Percentiles rank a stretch among this genome's conserved stretches.
Conservation (phyloP, 768 basidiomycete species). For the Suillus bovinus region DNA sequence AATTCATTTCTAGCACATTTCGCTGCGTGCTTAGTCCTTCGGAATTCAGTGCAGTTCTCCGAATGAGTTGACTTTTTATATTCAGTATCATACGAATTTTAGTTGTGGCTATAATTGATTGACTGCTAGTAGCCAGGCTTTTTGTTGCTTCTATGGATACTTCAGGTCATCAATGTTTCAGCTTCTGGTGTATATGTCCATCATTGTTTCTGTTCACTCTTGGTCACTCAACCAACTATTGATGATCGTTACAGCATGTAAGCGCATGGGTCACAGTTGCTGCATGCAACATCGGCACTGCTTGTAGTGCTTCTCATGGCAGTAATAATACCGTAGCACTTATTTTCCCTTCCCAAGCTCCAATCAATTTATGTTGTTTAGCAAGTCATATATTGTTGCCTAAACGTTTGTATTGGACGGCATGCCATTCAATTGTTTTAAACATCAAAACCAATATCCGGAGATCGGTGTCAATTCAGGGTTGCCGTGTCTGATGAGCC, state of each 20-base stretch:
- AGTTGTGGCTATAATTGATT: background rate
- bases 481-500: background rate
- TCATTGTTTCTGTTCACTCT: background rate
- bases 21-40: background rate
- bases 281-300: background rate
- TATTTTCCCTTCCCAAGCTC: background rate
- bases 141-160: slow-evolving; percentile 2
- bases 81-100: background rate
- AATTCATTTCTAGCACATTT: background rate
- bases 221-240: background rate
- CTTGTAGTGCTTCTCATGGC: background rate
- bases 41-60: background rate
- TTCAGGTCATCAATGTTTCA: background rate
- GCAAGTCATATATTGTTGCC: background rate
- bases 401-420: too few species aligned
- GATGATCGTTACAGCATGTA: background rate
- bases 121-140: background rate
- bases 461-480: background rate
- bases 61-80: background rate
- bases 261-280: background rate
- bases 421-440: background rate
- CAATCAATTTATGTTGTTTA: background rate
- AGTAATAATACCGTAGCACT: background rate
- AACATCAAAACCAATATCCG: background rate
- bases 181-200: slow-evolving; percentile 1